Evolutionary conservation across 768 basidiomycete genomes (phyloP).

Genomic region (Myochromella boudieri): DNA sequence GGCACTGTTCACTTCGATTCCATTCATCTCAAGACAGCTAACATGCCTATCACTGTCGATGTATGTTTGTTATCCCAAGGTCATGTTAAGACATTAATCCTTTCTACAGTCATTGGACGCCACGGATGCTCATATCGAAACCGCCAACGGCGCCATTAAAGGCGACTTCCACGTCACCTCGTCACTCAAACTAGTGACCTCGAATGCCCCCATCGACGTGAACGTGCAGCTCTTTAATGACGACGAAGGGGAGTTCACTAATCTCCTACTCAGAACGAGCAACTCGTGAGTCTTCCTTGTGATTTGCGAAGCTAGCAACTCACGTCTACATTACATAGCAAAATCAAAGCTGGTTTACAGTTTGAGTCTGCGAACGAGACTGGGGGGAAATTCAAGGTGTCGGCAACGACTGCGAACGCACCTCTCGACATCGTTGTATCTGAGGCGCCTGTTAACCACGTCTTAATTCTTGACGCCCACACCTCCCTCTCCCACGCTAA

Average conservation of each 20-base stretch:
- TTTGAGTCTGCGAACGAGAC: slow-evolving; percentile 11
- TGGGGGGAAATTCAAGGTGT: slow-evolving; percentile 19
- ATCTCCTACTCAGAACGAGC: slow-evolving; percentile 27
- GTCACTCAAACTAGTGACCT: slow-evolving; percentile 31
- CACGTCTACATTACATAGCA: slow-evolving; percentile 1
- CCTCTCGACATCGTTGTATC: slow-evolving; percentile 11
- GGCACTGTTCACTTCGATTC: slow-evolving; percentile 37
- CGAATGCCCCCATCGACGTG: slow-evolving; percentile 40
- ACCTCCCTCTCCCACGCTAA: slow-evolving; percentile 15
- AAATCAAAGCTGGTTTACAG: slow-evolving; percentile 2
- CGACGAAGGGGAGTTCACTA: slow-evolving; percentile 20
- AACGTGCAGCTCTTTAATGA: slow-evolving; percentile 37
- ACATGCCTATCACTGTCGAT: slow-evolving; percentile 32
- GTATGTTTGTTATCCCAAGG: slow-evolving; percentile 22
- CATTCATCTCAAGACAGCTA: slow-evolving; percentile 34
- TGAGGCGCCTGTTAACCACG: slow-evolving; percentile 17
- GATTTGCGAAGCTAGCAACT: neutral
- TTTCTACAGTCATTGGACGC: slow-evolving; percentile 31
- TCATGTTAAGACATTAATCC: neutral
- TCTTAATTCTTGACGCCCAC: slow-evolving; percentile 14
- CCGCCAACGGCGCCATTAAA: slow-evolving; percentile 43
- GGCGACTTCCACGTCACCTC: slow-evolving; percentile 42
- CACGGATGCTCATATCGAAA: slow-evolving; percentile 25
- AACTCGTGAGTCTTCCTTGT: slow-evolving; percentile 37
- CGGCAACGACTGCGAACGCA: slow-evolving; percentile 9